Base-by-base conservation (phyloP, 108 stramenopile species). In the Skeletonema costatum region DNA sequence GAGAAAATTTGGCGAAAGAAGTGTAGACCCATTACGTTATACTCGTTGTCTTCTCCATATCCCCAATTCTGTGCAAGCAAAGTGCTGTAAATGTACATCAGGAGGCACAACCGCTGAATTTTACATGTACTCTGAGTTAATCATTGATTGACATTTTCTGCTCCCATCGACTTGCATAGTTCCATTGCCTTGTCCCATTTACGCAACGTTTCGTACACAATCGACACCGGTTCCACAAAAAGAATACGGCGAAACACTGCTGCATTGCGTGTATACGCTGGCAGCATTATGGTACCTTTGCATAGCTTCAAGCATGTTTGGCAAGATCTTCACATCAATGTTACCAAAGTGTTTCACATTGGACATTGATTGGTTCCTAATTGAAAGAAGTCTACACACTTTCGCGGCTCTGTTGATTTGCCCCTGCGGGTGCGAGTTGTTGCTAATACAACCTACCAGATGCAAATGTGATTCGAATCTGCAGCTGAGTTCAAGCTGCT, bases 401-500 rank as follows among this genome's bases (percentile, higher is more conserved):
- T 64, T 64, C 12, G 4, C 0, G 8, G 1, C 38, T 39, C 36
- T 35, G 2, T 39, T 64, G 39, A 39, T 25, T 21, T 9, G 21
- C 25, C 25, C 25, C 11, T 11, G 2, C 19, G 5, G 6, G 44
- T n/a, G 16, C 9, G 11, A 10, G 12, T 41, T 41, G 11, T 11
- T 41, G 11, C n/a, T 12, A 41, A 12, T 12, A n/a, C n/a, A n/a
- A n/a, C n/a, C n/a, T n/a, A n/a, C 10, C 1, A 25, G 0, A 25
- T 7, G n/a, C 63, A 64, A 7, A 3, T 21, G 19, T 64, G 63
- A 29, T 64, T 64, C 4, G 63, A 64, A 21, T 38, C 63, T 7
- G 63, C 63, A 17, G 10, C 32, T 19, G 63, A 6, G 11, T 64
- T 64, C 63, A 64, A 64, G n/a, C 63, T 64, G 19, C n/a, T 38